Evolutionary conservation across 768 basidiomycete genomes (phyloP).

Genomic region (Piloderma croceum): DNA sequence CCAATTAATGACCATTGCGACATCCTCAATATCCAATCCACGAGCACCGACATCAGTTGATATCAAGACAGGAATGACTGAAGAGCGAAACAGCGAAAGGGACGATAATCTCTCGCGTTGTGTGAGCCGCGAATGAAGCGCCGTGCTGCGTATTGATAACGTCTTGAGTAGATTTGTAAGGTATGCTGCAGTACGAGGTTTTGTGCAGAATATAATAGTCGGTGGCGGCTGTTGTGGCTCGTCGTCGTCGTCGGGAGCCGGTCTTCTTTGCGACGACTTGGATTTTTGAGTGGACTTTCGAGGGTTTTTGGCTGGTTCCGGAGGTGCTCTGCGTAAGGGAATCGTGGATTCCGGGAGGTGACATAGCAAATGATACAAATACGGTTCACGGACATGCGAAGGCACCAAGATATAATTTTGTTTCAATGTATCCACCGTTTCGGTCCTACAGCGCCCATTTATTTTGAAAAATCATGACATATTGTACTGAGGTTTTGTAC

Average conservation of each 20-base stretch:
- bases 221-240: conserved; percentile 78
- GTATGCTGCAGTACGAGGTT: conserved; percentile 85
- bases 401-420: conserved; percentile 91
- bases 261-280: conserved; percentile 31
- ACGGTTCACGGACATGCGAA: conserved; percentile 88
- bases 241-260: conserved; percentile 36
- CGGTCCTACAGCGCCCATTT: conserved; percentile 46
- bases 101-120: conserved; percentile 85
- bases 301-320: conserved; percentile 39
- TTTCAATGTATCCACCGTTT: conserved; percentile 84
- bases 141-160: conserved; percentile 76
- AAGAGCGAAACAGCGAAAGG: conserved; percentile 80
- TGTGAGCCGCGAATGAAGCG: conserved; percentile 89
- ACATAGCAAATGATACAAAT: conserved; percentile 85
- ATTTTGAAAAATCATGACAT: background rate
- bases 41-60: conserved; percentile 95
- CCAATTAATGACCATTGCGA: conserved; percentile 96
- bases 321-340: conserved; percentile 58
- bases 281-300: conserved; percentile 27
- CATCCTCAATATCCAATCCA: conserved; percentile 93
- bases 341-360: conserved; percentile 79
- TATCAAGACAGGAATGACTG: conserved; percentile 83
- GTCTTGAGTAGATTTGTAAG: conserved; percentile 74
- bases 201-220: conserved; percentile 91
- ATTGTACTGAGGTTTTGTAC: conserved; percentile 23